Evolutionary conservation across 371 early-diverging fungal species (phyloP).

Genomic region (Mortierella sp.): DNA sequence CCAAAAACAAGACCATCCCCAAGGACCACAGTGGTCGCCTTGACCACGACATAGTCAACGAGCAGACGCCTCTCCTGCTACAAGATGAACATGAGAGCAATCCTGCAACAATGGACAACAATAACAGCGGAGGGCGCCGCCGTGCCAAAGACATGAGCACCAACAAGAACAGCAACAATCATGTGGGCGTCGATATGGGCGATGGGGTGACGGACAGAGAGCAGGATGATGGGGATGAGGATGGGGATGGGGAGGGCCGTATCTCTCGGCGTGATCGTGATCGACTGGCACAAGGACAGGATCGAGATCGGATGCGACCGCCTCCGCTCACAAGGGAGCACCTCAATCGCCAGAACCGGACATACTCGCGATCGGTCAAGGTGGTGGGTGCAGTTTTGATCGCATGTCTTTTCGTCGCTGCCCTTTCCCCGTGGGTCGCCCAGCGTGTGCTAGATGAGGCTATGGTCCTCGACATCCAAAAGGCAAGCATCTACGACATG

Average conservation of each 20-base stretch:
- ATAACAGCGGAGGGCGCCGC: background rate
- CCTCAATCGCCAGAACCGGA: constrained; percentile 24
- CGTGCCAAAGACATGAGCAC: background rate
- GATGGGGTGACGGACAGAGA: constrained; percentile 3
- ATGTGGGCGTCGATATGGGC: constrained; percentile 12
- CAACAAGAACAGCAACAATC: constrained; percentile 6
- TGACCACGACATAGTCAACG: constrained; percentile 12
- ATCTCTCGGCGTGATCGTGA: background rate
- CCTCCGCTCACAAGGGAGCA: constrained; percentile 12
- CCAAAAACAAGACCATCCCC: background rate
- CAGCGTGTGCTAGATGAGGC: constrained; percentile 49
- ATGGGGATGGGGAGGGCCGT: background rate
- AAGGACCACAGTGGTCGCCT: constrained; percentile 2
- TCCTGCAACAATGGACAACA: background rate
- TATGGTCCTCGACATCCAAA: constrained; percentile 41
- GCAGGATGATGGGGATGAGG: background rate
- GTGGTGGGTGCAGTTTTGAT: constrained; percentile 19
- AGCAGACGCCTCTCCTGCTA: constrained; percentile 28
- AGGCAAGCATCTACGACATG: constrained; percentile 40
- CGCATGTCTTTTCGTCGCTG: constrained; percentile 15
- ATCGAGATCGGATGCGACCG: background rate
- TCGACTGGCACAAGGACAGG: background rate
- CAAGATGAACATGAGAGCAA: constrained; percentile 2
- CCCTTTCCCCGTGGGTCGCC: constrained; percentile 29
- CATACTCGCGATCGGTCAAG: constrained; percentile 18